Evolutionary conservation across 108 stramenopile species (phyloP), one percentile per base, ranked within the genome.

Genomic region (Conticribra guillardii): DNA sequence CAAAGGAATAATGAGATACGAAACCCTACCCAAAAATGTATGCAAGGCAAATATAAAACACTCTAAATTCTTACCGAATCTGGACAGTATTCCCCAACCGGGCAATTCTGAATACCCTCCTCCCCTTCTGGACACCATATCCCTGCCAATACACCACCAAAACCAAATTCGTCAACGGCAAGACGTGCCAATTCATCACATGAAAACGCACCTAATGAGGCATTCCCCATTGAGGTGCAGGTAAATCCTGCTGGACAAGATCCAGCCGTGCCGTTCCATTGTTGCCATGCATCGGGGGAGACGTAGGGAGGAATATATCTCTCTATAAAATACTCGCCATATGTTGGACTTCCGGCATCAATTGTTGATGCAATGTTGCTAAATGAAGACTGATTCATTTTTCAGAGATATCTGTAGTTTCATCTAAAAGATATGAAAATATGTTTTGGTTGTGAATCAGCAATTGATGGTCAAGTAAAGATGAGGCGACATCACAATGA

Each of bases 31-130:
- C 47, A 47, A 7, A 3, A 55, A n/a, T n/a, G n/a, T 44, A 4
- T 33, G 23, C 0, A 80, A n/a, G 3, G 48, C 18, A 21, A 61
- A 19, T 14, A 56, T 46, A 33, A 75, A 18, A 15, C 23, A 21
- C 32, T 72, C 19, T 37, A 71, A 30, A 61, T 70, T 49, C 23
- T n/a, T n/a, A 33, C 22, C 1, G 82, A 59, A 21, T 74, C 53
- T 0, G 82, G 82, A 55, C 82, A 83, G 47, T 75, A 83, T 2
- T 27, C 41, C 31, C 82, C 82, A 27, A n/a, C 47, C 4, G 78
- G 82, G 31, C 82, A 83, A 54, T 79, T 74, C 17, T 49, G 28
- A 30, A 83, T 56, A 17, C 34, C 29, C 2, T 33, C 37, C 17
- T 63, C 21, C 14, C 30, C 52, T 32, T 31, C 31, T 5, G 69